Evolutionary conservation across 495 filamentous ascomycete species (phyloP).

Genomic region (Penicillium canariense): DNA sequence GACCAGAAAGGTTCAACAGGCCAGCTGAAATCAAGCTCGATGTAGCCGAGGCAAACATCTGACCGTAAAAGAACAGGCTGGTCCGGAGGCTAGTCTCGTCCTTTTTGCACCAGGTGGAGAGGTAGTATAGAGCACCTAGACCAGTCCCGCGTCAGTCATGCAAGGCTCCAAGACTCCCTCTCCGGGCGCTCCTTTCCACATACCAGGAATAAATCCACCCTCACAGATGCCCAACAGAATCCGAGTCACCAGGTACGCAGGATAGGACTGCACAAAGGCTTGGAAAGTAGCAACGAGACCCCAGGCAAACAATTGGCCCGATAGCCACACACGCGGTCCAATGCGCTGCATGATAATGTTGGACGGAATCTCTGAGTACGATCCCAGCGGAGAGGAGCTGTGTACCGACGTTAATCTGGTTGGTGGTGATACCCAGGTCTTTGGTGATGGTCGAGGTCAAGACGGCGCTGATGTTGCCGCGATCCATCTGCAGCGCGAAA

Average conservation of each 20-base stretch:
- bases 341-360: constrained; percentile 55
- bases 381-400: constrained; percentile 56
- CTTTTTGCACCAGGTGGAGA: constrained; percentile 60
- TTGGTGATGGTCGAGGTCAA: constrained; percentile 50
- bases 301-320: constrained; percentile 56
- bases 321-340: constrained; percentile 55
- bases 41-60: constrained; percentile 51
- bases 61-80: constrained; percentile 54
- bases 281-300: constrained; percentile 59
- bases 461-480: constrained; percentile 50
- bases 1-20: constrained; percentile 50
- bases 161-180: no score
- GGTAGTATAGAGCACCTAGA: constrained; percentile 54
- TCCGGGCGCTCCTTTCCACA: neutral
- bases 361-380: constrained; percentile 55
- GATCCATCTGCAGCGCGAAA: constrained; percentile 57
- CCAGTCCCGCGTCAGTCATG: no score
- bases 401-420: constrained; percentile 57
- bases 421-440: constrained; percentile 54
- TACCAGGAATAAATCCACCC: constrained; percentile 58
- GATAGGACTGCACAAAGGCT: constrained; percentile 52
- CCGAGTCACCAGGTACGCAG: constrained; percentile 50
- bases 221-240: constrained; percentile 57
- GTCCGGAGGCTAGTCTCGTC: constrained; percentile 55
- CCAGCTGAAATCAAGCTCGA: constrained; percentile 53